Conservation (phyloP, 2,329 filamentous ascomycete genomes). For the Fusarium multiceps region DNA sequence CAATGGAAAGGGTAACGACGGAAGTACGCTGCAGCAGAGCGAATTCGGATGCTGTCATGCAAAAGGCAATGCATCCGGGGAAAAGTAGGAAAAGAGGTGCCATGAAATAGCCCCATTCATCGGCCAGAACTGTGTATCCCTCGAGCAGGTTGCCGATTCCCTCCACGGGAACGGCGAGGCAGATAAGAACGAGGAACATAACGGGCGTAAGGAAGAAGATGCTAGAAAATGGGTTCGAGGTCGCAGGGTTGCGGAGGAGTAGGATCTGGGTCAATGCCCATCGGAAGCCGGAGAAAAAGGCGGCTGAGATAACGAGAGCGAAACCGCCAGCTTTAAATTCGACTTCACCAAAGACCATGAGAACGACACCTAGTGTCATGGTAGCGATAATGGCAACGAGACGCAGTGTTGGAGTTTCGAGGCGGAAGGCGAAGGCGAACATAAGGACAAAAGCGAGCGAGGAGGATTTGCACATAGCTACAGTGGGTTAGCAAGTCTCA, state of each 20-base stretch:
- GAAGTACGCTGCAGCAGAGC: slow-evolving; percentile 93
- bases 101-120: slow-evolving; percentile 73
- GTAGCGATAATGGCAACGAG: slow-evolving; percentile 87
- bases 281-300: slow-evolving; percentile 95
- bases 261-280: slow-evolving; percentile 99
- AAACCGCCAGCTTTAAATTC: slow-evolving; percentile 90
- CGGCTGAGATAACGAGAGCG: slow-evolving; percentile 89
- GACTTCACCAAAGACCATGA: slow-evolving; percentile 98
- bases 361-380: slow-evolving; percentile 93
- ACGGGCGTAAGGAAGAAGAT: slow-evolving; percentile 98
- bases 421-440: slow-evolving; percentile 93
- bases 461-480: slow-evolving; percentile 98
- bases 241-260: slow-evolving; percentile 91
- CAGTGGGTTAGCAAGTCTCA: background rate
- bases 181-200: slow-evolving; percentile 88
- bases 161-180: slow-evolving; percentile 88
- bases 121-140: slow-evolving; percentile 72
- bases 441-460: slow-evolving; percentile 93
- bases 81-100: slow-evolving; percentile 84
- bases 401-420: slow-evolving; percentile 87
- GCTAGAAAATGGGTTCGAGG: slow-evolving; percentile 94
- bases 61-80: slow-evolving; percentile 89
- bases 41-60: slow-evolving; percentile 97
- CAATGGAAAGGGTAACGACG: slow-evolving; percentile 95
- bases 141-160: slow-evolving; percentile 75